Evolutionary conservation across 2,329 filamentous ascomycete genomes (phyloP).

Genomic region (Coniella vitis): DNA sequence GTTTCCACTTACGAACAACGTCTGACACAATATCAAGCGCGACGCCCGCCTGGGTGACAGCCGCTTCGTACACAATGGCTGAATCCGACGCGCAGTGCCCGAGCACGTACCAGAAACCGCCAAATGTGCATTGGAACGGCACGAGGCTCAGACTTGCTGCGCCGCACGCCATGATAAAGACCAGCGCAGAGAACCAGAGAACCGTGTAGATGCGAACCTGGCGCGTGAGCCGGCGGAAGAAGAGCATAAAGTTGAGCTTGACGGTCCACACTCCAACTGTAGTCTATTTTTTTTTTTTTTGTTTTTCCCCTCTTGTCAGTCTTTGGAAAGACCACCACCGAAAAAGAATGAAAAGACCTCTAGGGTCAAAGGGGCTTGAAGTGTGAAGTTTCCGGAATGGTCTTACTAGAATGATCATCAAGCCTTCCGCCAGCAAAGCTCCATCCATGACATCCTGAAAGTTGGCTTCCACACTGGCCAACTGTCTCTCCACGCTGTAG

Average conservation of each 20-base stretch:
- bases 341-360: no score
- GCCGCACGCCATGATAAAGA: neutral
- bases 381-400: no score
- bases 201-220: constrained; percentile 4
- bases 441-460: neutral
- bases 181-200: constrained; percentile 13
- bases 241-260: constrained; percentile 17
- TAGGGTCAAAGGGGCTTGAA: no score
- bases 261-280: constrained; percentile 22
- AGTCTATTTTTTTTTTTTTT: neutral
- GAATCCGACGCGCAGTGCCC: neutral
- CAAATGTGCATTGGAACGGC: neutral
- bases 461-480: neutral
- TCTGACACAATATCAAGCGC: neutral
- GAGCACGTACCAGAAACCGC: neutral
- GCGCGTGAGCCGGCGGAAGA: constrained; percentile 13
- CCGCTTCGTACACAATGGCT: neutral
- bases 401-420: neutral
- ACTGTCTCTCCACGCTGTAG: neutral
- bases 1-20: neutral
- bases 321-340: no score
- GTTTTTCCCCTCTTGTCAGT: neutral
- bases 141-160: neutral
- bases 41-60: neutral
- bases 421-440: neutral